Evolutionary conservation across 148 eudicot species (phyloP).

Genomic region (Polygonum maritimum): DNA sequence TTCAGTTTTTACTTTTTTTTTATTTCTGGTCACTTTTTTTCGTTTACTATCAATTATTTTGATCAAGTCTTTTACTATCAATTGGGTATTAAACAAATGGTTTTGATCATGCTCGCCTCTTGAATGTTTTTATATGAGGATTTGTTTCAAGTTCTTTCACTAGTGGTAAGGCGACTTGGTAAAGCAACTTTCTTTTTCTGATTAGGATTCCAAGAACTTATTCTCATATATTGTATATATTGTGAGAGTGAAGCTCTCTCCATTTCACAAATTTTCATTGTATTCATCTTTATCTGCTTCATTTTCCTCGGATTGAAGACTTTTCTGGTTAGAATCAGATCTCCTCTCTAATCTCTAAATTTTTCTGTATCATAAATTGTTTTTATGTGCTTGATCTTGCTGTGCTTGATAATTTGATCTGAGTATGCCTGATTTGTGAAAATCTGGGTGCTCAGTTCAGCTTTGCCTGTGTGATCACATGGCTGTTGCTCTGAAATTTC

Average conservation of each 20-base stretch:
- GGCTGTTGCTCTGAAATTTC: neutral
- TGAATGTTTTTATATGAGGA: neutral
- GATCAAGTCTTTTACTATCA: no score
- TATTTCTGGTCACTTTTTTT: no score
- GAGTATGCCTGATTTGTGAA: neutral
- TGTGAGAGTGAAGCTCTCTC: neutral
- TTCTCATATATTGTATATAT: constrained; percentile 2
- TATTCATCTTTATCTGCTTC: neutral
- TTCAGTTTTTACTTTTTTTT: neutral
- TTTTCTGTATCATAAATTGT: neutral
- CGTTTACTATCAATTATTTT: no score
- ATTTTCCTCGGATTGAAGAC: neutral
- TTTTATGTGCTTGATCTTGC: neutral
- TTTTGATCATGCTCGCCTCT: neutral
- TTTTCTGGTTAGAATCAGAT: constrained; percentile 7
- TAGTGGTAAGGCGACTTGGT: neutral
- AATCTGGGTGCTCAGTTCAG: neutral
- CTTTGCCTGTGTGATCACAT: neutral
- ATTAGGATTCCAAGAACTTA: constrained; percentile 7
- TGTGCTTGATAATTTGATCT: constrained; percentile 1
- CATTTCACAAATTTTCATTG: neutral
- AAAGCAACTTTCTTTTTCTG: neutral
- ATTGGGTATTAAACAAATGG: neutral
- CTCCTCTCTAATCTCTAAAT: neutral
- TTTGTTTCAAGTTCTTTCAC: neutral